Evolutionary conservation across 345 rosid genomes (phyloP).

Genomic region (Pistacia atlantica): DNA sequence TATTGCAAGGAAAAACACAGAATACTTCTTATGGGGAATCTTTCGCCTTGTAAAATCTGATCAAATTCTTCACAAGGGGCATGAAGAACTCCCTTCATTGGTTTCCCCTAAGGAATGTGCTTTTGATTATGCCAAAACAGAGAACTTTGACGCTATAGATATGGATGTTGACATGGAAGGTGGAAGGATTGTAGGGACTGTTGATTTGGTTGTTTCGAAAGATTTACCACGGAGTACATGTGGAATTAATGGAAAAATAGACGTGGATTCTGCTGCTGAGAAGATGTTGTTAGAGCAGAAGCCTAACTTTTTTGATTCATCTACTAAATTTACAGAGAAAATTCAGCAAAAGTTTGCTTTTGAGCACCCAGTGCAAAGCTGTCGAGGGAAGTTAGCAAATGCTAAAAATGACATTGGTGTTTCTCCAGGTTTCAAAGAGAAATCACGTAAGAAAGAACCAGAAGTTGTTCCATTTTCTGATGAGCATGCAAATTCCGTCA

Average conservation of each 20-base stretch:
- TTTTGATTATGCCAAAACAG: slow-evolving; percentile 2
- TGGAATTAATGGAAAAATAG: background rate
- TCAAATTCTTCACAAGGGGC: slow-evolving; percentile 13
- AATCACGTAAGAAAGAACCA: background rate
- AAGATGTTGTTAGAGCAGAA: background rate
- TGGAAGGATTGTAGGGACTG: slow-evolving; percentile 25
- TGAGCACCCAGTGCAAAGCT: background rate
- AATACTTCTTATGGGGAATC: slow-evolving; percentile 48
- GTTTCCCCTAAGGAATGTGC: slow-evolving; percentile 7
- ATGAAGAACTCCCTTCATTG: slow-evolving; percentile 3
- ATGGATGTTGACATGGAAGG: slow-evolving; percentile 47
- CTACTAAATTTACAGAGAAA: slow-evolving; percentile 1
- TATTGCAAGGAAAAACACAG: slow-evolving; percentile 18
- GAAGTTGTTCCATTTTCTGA: background rate
- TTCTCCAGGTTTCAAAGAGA: background rate
- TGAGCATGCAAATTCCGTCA: background rate
- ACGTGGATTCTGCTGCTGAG: background rate
- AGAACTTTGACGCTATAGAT: slow-evolving; percentile 12
- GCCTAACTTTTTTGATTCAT: background rate
- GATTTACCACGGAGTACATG: background rate
- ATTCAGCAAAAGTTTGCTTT: background rate
- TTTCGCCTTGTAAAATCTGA: slow-evolving; percentile 22
- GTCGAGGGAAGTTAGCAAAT: background rate
- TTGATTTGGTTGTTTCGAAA: slow-evolving; percentile 28
- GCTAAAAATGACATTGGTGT: background rate